Conservation (phyloP, 768 basidiomycete genomes). For the Tricholomella constricta region DNA sequence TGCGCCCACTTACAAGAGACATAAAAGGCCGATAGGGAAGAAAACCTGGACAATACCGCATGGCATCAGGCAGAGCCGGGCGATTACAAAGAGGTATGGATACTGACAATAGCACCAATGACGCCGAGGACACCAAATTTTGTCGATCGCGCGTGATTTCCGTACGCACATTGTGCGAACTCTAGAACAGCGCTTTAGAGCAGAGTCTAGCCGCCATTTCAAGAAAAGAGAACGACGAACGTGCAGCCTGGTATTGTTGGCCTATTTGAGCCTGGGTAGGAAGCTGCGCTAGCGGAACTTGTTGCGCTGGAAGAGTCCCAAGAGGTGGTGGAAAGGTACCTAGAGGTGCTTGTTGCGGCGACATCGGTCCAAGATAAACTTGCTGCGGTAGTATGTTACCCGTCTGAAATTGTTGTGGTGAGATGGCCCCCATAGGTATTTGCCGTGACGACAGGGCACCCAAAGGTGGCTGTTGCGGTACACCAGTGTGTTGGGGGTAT, state of each 20-base stretch:
- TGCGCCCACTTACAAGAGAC: constrained; percentile 6
- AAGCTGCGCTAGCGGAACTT: not conserved
- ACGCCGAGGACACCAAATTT: constrained; percentile 26
- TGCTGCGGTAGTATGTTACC: not conserved
- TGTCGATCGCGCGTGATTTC: constrained; percentile 23
- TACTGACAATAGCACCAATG: constrained; percentile 27
- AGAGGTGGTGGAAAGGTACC: not conserved
- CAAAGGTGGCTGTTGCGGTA: not conserved
- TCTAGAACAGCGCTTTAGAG: constrained; percentile 10
- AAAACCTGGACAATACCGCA: too few relatives aligned
- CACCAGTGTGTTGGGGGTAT: not conserved
- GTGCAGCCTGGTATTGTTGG: constrained; percentile 13
- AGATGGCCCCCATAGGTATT: not conserved
- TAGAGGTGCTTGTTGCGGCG: not conserved
- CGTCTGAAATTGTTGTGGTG: not conserved
- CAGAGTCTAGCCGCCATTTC: not conserved
- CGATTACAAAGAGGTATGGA: too few relatives aligned
- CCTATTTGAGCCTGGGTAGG: constrained; percentile 11
- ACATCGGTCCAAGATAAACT: not conserved
- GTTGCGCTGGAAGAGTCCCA: not conserved
- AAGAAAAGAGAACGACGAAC: constrained; percentile 8
- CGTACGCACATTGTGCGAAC: constrained; percentile 22
- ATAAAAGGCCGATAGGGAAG: constrained; percentile 27
- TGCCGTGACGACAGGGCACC: not conserved
- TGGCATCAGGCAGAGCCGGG: too few relatives aligned